Evolutionary conservation across 441 rosid species (phyloP), one percentile per base, ranked within the genome.

Genomic region (Erysimum cheiri): DNA sequence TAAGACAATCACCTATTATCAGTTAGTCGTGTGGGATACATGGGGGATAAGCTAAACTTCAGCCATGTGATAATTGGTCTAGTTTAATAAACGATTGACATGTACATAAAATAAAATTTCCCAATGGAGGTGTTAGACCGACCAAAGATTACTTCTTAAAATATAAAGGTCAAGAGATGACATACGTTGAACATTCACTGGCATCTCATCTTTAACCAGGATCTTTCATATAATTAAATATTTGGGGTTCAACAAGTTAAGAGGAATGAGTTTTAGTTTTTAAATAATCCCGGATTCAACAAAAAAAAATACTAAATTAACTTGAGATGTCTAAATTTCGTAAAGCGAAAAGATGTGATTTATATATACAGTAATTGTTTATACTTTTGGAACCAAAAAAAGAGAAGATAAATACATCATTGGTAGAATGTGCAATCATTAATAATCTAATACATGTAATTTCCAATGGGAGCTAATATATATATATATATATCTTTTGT

Each of bases 1-100:
- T 17, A 28, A 69, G 47, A 9, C 3, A 62, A 44, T 69, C 59
- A 52, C 62, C 37, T 36, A 74, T 53, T 35, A 53, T 62, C 59
- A 63, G 60, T 55, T 37, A 50, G 47, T 75, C 78, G 78, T 75
- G 74, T 62, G 12, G 15, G 70, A 46, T 75, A 69, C 78, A 75
- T 75, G 78, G 52, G 33, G 35, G 41, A 50, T 67, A 67, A 74
- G 70, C 69, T 61, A 68, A 61, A 61, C 64, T 60, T 44, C 64
- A 46, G 12, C 60, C 78, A 69, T 75, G 74, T 69, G 70, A 47
- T 62, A 13, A 40, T 62, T 55, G 60, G 64, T 74, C 46, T 61
- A 46, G 19, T 67, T 53, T 44, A 61, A 61, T 47, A 62, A 68
- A 61, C 12, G 12, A 35, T 62, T 59, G 67, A 73, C 77, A 40